Percentiles rank a stretch among this genome's conserved stretches.
Evolutionary conservation across 805 yeast genomes (phyloP).

Genomic region (Yamadazyma nakazawae): DNA sequence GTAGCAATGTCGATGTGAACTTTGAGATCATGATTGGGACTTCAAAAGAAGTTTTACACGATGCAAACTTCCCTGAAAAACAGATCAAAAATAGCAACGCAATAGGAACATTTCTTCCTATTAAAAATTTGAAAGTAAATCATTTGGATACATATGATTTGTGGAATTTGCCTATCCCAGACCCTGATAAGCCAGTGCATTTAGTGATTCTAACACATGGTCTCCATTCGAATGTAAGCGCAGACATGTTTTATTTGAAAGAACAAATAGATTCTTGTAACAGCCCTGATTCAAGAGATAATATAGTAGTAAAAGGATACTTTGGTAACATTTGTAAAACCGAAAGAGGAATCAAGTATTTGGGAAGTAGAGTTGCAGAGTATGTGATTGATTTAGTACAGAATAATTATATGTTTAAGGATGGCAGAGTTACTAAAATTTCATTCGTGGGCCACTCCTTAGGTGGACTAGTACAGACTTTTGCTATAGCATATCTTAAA

Average conservation of each 20-base stretch:
- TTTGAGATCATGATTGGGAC: slow-evolving; percentile 60
- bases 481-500: slow-evolving; percentile 79
- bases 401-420: slow-evolving; percentile 35
- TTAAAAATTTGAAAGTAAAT: slow-evolving; percentile 41
- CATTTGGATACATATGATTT: slow-evolving; percentile 61
- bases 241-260: slow-evolving; percentile 85
- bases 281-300: slow-evolving; percentile 44
- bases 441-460: slow-evolving; percentile 92
- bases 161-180: slow-evolving; percentile 67
- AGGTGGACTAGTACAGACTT: slow-evolving; percentile 90
- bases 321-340: slow-evolving; percentile 84
- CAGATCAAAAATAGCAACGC: slow-evolving; percentile 22
- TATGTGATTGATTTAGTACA: slow-evolving; percentile 57
- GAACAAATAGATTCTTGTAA: slow-evolving; percentile 61
- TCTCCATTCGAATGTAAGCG: slow-evolving; percentile 81
- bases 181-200: slow-evolving; percentile 60
- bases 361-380: slow-evolving; percentile 80
- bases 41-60: slow-evolving; percentile 36
- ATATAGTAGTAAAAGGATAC: slow-evolving; percentile 78
- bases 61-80: slow-evolving; percentile 23
- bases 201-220: slow-evolving; percentile 89
- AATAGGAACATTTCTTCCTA: slow-evolving; percentile 24
- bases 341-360: slow-evolving; percentile 78
- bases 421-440: slow-evolving; percentile 50
- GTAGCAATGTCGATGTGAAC: slow-evolving; percentile 61